Percentiles rank a stretch among this genome's conserved stretches.
phyloP scores from a whole-genome alignment of 345 rosid genomes.

The Microthlaspi erraticum region DNA sequence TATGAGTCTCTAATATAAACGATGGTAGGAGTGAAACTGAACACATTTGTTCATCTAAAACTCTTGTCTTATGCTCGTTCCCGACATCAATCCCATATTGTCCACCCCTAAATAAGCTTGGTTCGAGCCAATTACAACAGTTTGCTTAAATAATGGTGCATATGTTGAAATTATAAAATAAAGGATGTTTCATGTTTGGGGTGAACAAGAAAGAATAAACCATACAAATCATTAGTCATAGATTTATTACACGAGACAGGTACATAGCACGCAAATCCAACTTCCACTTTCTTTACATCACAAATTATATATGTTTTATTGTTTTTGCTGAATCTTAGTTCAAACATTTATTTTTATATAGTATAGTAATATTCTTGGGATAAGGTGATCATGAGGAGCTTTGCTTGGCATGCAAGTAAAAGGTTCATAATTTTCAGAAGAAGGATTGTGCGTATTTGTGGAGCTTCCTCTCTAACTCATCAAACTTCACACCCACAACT shows the following conservation, averaged over 20 bases:
- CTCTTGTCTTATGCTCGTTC: too few relatives aligned
- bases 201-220: not conserved
- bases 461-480: slow-evolving; percentile 61
- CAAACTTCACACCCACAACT: slow-evolving; percentile 61
- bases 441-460: slow-evolving; percentile 53
- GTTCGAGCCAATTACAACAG: too few relatives aligned
- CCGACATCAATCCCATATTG: too few relatives aligned
- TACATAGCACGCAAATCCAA: slow-evolving; percentile 14
- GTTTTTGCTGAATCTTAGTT: not conserved
- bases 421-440: slow-evolving; percentile 8
- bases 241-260: slow-evolving; percentile 1
- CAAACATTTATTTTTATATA: slow-evolving; percentile 3
- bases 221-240: not conserved
- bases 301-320: slow-evolving; percentile 1
- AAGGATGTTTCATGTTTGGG: too few relatives aligned
- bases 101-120: too few relatives aligned
- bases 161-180: too few relatives aligned
- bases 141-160: too few relatives aligned
- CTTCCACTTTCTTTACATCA: not conserved
- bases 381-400: slow-evolving; percentile 15
- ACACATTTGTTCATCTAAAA: too few relatives aligned
- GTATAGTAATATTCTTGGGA: slow-evolving; percentile 17
- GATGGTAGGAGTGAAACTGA: too few relatives aligned
- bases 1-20: too few relatives aligned
- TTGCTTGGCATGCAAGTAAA: slow-evolving; percentile 19